Evolutionary conservation across 176 grass and related monocot genomes (phyloP).

Genomic region (Hordeum marinum): DNA sequence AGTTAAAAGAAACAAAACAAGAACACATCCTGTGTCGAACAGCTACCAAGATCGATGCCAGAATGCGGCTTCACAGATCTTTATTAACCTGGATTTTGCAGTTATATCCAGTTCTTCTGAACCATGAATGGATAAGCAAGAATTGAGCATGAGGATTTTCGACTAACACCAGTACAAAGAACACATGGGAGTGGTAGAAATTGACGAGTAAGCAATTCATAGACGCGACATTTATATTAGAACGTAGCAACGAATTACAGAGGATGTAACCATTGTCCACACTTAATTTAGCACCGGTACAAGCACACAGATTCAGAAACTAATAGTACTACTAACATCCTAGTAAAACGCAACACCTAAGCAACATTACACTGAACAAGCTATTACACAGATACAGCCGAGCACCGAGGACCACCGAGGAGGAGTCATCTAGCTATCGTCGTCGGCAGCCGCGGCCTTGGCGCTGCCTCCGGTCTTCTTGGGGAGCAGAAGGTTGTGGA

Average conservation of each 20-base stretch:
- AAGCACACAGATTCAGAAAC: background rate
- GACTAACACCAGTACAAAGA: no score
- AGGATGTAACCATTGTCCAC: background rate
- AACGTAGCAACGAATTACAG: constrained; percentile 28
- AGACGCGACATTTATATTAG: constrained; percentile 11
- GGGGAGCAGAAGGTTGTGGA: constrained; percentile 95
- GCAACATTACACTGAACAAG: background rate
- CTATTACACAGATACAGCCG: constrained; percentile 12
- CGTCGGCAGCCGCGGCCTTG: constrained; percentile 71
- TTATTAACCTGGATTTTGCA: no score
- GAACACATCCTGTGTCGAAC: no score
- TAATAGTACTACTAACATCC: background rate
- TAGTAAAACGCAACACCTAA: constrained; percentile 22
- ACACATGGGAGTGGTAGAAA: no score
- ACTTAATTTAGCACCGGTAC: background rate
- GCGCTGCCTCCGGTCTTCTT: constrained; percentile 63
- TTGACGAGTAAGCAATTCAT: no score
- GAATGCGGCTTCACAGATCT: no score
- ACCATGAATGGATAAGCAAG: no score
- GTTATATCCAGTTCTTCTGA: no score
- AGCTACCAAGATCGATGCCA: no score
- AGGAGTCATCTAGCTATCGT: constrained; percentile 41
- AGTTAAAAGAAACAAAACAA: no score
- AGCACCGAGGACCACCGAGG: background rate
- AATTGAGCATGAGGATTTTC: no score